Evolutionary conservation across 1,284 basidiomycete genomes (phyloP), one percentile per base, ranked within the genome.

Genomic region (Trichosporon ovoides): DNA sequence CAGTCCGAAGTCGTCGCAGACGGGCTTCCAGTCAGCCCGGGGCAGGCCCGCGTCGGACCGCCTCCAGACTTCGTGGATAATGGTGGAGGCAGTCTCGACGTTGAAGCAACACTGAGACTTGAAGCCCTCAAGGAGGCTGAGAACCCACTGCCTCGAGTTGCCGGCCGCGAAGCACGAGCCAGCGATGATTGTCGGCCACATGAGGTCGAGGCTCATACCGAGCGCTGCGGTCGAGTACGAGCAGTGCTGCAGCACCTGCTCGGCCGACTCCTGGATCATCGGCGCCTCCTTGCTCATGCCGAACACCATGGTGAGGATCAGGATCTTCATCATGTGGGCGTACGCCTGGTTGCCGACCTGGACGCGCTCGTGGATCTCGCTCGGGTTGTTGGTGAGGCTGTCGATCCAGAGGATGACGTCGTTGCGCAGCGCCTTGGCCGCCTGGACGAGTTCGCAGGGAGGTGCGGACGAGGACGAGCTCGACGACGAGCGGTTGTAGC

Each of bases 31-130:
- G 60, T 72, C 68, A 10, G 68, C 70, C 46, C 70, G 61, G 12
- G 52, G 37, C 37, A 69, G 64, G 28, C 65, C 62, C 7, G 60
- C 57, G 50, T 77, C 73, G 11, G 68, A 60, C 34, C 71, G 58
- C 38, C 70, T 60, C 74, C 80, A 75, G 52, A 79, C 78, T 71
- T 81, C 77, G 33, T 73, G 68, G 38, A 81, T 78, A 62, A 82
- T 80, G 58, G 77, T 66, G 46, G 78, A 75, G 37, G 79, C 77
- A 16, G 81, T 81, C 61, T 82, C 79, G 59, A 82, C 79, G 66
- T 83, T 81, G 69, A 80, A 81, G 70, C 78, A 80, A 64, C 77
- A 78, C 62, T 78, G 76, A 56, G 72, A 53, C 79, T 80, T 79
- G 75, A 80, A 81, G 2, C 73, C 73, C 64, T 80, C 77, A 19